These are phyloP conservation scores for Chytriomyces sp. DNA, from an alignment of 192 early-diverging fungal genomes.

Conservation along the genomic window DNA sequence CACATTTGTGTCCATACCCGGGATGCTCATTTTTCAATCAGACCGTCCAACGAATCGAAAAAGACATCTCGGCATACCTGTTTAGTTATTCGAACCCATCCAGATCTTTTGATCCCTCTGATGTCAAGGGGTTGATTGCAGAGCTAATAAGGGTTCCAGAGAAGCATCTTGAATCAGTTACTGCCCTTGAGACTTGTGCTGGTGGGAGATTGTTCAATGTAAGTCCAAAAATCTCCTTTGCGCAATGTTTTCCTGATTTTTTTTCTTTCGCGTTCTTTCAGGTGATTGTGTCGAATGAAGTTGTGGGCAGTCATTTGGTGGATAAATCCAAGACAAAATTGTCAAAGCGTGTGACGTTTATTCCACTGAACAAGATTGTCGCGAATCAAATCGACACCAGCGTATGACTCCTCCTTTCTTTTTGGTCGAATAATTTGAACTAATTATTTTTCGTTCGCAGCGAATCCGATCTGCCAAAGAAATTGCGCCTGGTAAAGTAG, in stretches of 20 bases:
- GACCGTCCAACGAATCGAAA: constrained; percentile 41
- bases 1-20: background rate
- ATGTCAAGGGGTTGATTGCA: constrained; percentile 94
- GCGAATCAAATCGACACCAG: constrained; percentile 34
- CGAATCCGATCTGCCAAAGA: constrained; percentile 72
- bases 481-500: constrained; percentile 85
- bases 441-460: constrained; percentile 38
- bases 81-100: constrained; percentile 86
- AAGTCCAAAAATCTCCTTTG: background rate
- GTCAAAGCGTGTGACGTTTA: constrained; percentile 81
- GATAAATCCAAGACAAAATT: constrained; percentile 56
- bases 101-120: constrained; percentile 84
- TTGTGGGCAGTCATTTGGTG: constrained; percentile 79
- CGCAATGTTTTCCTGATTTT: constrained; percentile 12
- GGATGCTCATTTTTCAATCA: constrained; percentile 7
- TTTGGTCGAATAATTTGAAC: background rate
- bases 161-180: constrained; percentile 66
- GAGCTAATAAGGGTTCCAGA: constrained; percentile 81
- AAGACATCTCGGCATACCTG: constrained; percentile 48
- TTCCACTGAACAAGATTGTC: constrained; percentile 96
- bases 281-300: constrained; percentile 92
- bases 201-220: constrained; percentile 92
- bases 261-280: constrained; percentile 30
- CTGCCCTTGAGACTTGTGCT: constrained; percentile 94
- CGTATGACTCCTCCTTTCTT: background rate